Conservation (phyloP, 257 asterid genomes). For the Haberlea rhodopensis region DNA sequence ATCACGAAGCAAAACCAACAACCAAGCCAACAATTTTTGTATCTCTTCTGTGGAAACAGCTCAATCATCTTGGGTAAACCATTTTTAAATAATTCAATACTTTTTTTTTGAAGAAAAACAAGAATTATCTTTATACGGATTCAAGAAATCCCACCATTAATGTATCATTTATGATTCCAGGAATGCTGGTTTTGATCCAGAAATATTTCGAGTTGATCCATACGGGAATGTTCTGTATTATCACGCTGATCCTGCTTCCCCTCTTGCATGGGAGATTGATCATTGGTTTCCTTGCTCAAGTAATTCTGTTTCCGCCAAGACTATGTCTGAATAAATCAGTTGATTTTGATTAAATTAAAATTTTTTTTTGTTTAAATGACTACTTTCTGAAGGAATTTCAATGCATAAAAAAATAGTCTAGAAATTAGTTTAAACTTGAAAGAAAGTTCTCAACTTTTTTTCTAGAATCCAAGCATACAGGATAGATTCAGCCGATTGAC, state of each 20-base stretch:
- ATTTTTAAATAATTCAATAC: not conserved
- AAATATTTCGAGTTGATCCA: constrained; percentile 79
- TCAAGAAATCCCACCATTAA: not conserved
- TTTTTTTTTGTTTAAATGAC: no score
- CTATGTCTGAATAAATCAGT: no score
- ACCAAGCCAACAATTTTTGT: constrained; percentile 70
- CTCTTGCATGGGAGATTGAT: constrained; percentile 95
- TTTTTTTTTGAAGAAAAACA: constrained; percentile 28
- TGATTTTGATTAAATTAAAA: no score
- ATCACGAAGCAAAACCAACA: constrained; percentile 64
- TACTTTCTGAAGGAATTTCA: no score
- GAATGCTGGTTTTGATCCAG: constrained; percentile 98
- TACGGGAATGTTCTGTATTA: constrained; percentile 84
- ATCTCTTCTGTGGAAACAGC: constrained; percentile 85
- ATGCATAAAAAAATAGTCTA: no score
- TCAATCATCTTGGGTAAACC: constrained; percentile 87
- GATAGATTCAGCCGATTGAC: no score
- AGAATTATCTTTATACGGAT: not conserved
- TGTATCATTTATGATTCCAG: constrained; percentile 35
- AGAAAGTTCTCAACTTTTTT: no score
- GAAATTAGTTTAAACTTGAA: no score
- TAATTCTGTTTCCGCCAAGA: no score
- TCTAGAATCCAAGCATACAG: no score
- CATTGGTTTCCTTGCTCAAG: constrained; percentile 98
- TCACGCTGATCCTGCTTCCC: constrained; percentile 94